Base-by-base conservation (phyloP, 1,139 yeast species). In the Pichia sp. region DNA sequence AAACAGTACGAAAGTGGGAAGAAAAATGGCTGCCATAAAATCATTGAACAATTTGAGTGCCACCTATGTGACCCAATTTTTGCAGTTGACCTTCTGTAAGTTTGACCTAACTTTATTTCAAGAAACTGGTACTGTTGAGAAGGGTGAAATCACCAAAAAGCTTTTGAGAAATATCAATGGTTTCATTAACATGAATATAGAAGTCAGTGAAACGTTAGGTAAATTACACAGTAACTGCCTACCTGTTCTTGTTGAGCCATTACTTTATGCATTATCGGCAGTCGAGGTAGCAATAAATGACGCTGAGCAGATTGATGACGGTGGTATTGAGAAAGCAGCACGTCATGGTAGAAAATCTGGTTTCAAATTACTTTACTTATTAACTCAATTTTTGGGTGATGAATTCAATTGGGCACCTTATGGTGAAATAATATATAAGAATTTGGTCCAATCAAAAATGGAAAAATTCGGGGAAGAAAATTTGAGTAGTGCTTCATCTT, bases 401-500 rank as follows among this genome's bases (percentile, higher is more conserved):
- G 63, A 58, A 4, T 75, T 75, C 55, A 70, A 76, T 48, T 91
- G 97, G 97, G 69, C 69, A 10, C 65, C 69, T 0, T 80, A 80
- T 63, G 77, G 81, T 50, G 74, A 75, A 4, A 63, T 73, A 2
- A 77, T 93, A 10, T 85, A 80, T 64, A 67, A 72, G 3, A 66
- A 73, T 46, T 73, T 91, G 41, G 73, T 93, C n/a, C 64, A 67
- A 27, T 92, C 96, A 12, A 80, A 95, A 64, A 74, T 93, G 63
- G 72, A 62, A 1, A 75, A 78, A 29, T 91, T 92, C 68, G 85
- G 87, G 2, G 77, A 73, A 45, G 96, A 88, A 63, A 92, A 92
- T 66, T 74, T 87, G 48, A 95, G 90, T 64, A 91, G 85, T 64
- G 85, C 92, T 1, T 90, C 97, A 0, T 80, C 96, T 0, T 69